Conservation (phyloP, 1,284 basidiomycete genomes). For the Tilletia setariae region DNA sequence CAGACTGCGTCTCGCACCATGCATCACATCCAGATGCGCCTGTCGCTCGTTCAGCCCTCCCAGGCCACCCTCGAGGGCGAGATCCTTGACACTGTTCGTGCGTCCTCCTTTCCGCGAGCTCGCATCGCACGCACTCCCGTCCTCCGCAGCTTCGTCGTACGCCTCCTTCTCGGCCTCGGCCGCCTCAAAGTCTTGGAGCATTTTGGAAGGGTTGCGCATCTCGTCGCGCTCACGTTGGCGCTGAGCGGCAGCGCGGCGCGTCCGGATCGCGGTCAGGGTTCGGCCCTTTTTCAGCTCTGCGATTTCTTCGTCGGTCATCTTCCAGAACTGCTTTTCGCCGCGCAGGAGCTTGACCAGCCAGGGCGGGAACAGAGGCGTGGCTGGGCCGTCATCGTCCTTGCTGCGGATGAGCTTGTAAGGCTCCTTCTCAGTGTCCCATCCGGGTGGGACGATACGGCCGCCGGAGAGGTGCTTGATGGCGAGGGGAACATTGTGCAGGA, state of each 20-base stretch:
- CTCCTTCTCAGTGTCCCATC: slow-evolving; percentile 52
- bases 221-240: slow-evolving; percentile 14
- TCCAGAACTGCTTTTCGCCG: slow-evolving; percentile 49
- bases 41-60: not conserved
- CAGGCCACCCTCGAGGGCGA: slow-evolving; percentile 1
- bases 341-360: slow-evolving; percentile 44
- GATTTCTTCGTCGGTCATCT: slow-evolving; percentile 47
- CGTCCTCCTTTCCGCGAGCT: not conserved
- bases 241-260: not conserved
- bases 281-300: slow-evolving; percentile 19
- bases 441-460: slow-evolving; percentile 68
- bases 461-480: slow-evolving; percentile 62
- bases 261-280: slow-evolving; percentile 1
- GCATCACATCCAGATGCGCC: slow-evolving; percentile 2
- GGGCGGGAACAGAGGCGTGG: slow-evolving; percentile 42
- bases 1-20: slow-evolving; percentile 1
- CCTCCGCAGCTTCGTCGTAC: not conserved
- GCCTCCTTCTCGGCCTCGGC: not conserved
- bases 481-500: slow-evolving; percentile 71
- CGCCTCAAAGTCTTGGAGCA: not conserved
- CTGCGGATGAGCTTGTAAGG: slow-evolving; percentile 36
- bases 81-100: not conserved
- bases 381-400: slow-evolving; percentile 15
- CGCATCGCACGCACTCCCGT: slow-evolving; percentile 4
- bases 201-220: not conserved